Conservation (phyloP, 176 grass and related monocot species). For the Oryza rufipogon region DNA sequence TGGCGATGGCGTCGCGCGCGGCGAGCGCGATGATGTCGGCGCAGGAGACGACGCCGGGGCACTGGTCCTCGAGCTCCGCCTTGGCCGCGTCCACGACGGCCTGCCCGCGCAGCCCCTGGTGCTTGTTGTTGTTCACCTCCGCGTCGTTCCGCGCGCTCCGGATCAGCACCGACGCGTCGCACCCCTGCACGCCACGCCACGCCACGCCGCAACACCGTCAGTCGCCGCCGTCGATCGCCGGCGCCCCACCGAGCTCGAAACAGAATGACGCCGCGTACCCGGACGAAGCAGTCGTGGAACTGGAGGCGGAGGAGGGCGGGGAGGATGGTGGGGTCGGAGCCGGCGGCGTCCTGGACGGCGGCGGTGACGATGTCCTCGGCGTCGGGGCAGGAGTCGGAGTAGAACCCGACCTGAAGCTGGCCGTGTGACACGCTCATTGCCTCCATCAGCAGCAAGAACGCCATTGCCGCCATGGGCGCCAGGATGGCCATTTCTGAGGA, state of each 20-base stretch:
- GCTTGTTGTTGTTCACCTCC: constrained; percentile 65
- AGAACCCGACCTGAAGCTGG: constrained; percentile 72
- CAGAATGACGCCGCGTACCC: constrained; percentile 13
- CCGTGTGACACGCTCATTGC: constrained; percentile 23
- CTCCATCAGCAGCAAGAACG: constrained; percentile 33
- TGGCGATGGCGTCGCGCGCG: constrained; percentile 62
- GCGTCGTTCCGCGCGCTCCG: constrained; percentile 29
- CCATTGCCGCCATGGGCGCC: constrained; percentile 17
- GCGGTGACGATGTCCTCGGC: constrained; percentile 67
- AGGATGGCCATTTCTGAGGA: constrained; percentile 24
- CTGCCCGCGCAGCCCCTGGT: constrained; percentile 74
- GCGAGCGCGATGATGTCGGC: constrained; percentile 84
- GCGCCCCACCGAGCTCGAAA: no score
- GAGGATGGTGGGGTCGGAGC: constrained; percentile 65
- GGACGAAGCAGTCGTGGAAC: constrained; percentile 81
- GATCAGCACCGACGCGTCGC: constrained; percentile 86
- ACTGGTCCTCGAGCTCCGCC: constrained; percentile 60
- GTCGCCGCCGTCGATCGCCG: no score
- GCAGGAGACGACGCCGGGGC: constrained; percentile 84
- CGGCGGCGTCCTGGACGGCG: constrained; percentile 56
- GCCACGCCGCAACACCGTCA: not conserved
- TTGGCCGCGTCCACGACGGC: constrained; percentile 71
- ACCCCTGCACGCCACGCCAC: constrained; percentile 46
- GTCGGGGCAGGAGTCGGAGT: constrained; percentile 70
- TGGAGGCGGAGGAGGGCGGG: constrained; percentile 71